A percentile compares a stretch with the other conserved stretches of the same genome.
phyloP scores from a whole-genome alignment of 2,329 filamentous ascomycete species.

The Gliomastix tumulicola region DNA sequence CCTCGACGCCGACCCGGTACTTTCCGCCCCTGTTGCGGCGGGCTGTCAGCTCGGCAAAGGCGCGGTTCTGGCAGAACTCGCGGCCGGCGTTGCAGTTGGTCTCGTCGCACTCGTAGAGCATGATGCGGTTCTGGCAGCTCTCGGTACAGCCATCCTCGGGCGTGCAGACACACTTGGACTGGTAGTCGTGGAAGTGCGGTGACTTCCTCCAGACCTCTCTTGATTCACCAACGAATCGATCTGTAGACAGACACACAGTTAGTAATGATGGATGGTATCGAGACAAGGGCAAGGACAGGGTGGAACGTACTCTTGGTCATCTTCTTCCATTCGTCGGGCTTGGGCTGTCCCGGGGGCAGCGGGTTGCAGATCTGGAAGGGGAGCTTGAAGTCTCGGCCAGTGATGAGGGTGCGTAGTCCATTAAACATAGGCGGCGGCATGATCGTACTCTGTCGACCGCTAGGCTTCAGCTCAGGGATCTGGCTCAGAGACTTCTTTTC shows the following conservation, averaged over 20 bases:
- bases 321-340: constrained; percentile 88
- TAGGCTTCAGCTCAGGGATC: constrained; percentile 38
- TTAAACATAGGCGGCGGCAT: constrained; percentile 76
- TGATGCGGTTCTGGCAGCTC: constrained; percentile 87
- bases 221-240: constrained; percentile 85
- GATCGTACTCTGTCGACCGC: constrained; percentile 41
- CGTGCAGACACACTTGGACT: constrained; percentile 71
- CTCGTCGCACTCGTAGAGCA: constrained; percentile 94
- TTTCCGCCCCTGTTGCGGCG: constrained; percentile 73
- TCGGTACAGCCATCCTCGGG: constrained; percentile 78
- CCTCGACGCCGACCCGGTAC: constrained; percentile 89
- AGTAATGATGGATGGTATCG: constrained; percentile 13
- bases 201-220: constrained; percentile 74
- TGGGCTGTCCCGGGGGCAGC: constrained; percentile 76
- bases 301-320: constrained; percentile 73
- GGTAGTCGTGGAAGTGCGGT: constrained; percentile 66
- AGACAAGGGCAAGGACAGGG: not conserved
- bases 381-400: constrained; percentile 76
- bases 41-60: constrained; percentile 72
- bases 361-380: constrained; percentile 89
- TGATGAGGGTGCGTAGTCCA: constrained; percentile 63
- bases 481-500: constrained; percentile 46
- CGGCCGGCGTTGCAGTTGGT: constrained; percentile 77
- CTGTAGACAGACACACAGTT: constrained; percentile 49
- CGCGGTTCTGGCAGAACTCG: constrained; percentile 75